These are phyloP conservation scores for Lactifluus subvellereus DNA, from an alignment of 768 basidiomycete species.

Conservation along the genomic window DNA sequence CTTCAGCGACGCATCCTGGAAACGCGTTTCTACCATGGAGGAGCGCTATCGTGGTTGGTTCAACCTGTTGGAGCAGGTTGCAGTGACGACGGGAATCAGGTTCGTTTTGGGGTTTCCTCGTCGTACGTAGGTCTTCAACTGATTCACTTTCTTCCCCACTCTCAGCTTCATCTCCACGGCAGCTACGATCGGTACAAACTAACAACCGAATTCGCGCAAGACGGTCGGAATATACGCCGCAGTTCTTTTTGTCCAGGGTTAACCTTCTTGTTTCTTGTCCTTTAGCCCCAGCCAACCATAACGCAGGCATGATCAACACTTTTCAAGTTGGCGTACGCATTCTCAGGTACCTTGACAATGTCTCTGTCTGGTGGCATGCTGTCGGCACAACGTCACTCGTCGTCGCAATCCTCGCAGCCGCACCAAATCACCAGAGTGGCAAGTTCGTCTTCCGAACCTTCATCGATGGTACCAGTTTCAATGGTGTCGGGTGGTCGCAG, in stretches of 20 bases:
- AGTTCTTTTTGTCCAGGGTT: conserved; percentile 57
- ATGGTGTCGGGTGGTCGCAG: conserved; percentile 53
- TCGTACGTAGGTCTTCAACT: neutral
- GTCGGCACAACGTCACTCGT: conserved; percentile 61
- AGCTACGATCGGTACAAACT: conserved; percentile 52
- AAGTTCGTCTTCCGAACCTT: conserved; percentile 67
- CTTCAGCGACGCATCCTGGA: no score
- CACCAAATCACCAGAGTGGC: conserved; percentile 62
- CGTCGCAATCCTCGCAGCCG: conserved; percentile 66
- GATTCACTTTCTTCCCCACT: neutral
- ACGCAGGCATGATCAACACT: conserved; percentile 57
- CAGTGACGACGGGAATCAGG: conserved; percentile 71
- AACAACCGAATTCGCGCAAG: conserved; percentile 50
- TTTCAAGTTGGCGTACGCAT: conserved; percentile 67
- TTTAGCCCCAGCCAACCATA: neutral
- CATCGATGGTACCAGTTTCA: conserved; percentile 58
- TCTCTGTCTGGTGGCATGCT: conserved; percentile 72
- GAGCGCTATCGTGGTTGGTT: conserved; percentile 47
- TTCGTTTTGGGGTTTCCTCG: conserved; percentile 24
- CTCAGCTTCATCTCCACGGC: conserved; percentile 60
- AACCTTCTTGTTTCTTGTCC: neutral
- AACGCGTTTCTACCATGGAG: no score
- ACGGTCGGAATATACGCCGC: conserved; percentile 68
- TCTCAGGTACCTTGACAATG: conserved; percentile 61
- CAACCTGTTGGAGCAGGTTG: conserved; percentile 69